Evolutionary conservation across 768 basidiomycete genomes (phyloP).

Genomic region (Grammothele lineata): DNA sequence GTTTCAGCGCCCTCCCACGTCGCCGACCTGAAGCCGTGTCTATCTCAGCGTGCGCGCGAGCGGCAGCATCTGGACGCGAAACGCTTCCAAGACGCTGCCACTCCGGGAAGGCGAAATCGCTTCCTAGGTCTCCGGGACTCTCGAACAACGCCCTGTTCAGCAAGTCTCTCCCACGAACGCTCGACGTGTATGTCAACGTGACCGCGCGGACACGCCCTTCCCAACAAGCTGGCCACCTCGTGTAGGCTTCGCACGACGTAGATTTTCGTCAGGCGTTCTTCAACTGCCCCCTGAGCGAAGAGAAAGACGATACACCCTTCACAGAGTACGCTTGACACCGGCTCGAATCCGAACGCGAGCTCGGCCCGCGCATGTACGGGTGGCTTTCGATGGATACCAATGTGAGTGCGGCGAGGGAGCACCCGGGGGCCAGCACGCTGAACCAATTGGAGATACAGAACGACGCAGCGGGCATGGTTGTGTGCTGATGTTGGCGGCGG

Average conservation of each 20-base stretch:
- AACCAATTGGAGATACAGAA: slow-evolving; percentile 1
- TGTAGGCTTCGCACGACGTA: slow-evolving; percentile 64
- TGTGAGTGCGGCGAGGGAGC: slow-evolving; percentile 10
- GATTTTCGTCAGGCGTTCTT: slow-evolving; percentile 72
- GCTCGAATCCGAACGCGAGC: not conserved
- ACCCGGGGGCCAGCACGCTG: slow-evolving; percentile 3
- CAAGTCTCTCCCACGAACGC: too few species aligned
- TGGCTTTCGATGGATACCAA: slow-evolving; percentile 15
- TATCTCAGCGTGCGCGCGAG: too few species aligned
- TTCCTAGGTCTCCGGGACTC: too few species aligned
- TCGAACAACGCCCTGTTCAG: too few species aligned
- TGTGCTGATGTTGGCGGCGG: slow-evolving; percentile 16
- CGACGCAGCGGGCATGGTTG: not conserved
- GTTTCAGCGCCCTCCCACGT: too few species aligned
- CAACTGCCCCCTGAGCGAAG: slow-evolving; percentile 67
- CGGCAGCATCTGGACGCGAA: too few species aligned
- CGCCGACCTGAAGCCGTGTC: too few species aligned
- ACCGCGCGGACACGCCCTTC: slow-evolving; percentile 25
- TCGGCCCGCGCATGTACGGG: not conserved
- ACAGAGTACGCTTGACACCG: slow-evolving; percentile 22
- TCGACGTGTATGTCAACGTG: too few species aligned
- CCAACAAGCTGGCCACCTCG: slow-evolving; percentile 41
- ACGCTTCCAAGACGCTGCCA: too few species aligned
- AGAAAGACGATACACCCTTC: slow-evolving; percentile 20
- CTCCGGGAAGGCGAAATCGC: too few species aligned